phyloP scores from a whole-genome alignment of 352 stramenopile species.

The Paralagenidium karlingii region DNA sequence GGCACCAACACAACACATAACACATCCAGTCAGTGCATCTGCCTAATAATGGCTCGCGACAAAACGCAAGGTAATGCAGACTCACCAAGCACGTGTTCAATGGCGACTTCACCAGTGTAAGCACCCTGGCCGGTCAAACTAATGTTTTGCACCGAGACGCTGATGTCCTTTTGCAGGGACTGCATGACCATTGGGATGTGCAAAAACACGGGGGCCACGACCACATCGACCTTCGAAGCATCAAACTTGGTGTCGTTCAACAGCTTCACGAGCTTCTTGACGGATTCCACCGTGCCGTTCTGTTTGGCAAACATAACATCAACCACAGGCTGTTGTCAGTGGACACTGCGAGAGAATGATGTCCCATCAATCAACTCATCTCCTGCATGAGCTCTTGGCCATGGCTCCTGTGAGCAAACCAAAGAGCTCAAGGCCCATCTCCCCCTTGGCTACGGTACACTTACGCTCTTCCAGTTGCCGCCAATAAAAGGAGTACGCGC shows the following conservation, averaged over 20 bases:
- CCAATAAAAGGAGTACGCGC: conserved; percentile 71
- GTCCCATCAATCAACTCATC: conserved; percentile 1
- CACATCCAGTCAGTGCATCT: conserved; percentile 55
- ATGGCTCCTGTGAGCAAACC: no score
- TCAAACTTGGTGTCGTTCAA: conserved; percentile 66
- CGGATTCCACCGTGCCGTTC: conserved; percentile 66
- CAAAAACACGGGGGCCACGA: conserved; percentile 64
- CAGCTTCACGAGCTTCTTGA: conserved; percentile 79
- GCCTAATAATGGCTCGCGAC: conserved; percentile 45
- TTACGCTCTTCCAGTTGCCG: conserved; percentile 88
- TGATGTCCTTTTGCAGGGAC: conserved; percentile 42
- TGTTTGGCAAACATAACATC: no score
- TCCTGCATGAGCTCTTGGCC: not conserved
- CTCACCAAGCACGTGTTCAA: conserved; percentile 77
- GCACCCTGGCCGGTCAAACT: conserved; percentile 80
- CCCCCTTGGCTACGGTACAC: conserved; percentile 45
- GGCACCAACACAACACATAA: conserved; percentile 23
- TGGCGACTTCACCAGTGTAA: conserved; percentile 88
- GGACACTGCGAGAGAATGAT: conserved; percentile 8
- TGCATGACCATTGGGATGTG: conserved; percentile 43
- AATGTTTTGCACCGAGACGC: conserved; percentile 68
- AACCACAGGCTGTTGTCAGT: no score
- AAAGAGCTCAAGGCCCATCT: conserved; percentile 22
- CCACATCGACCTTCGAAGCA: conserved; percentile 50
- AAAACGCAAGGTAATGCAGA: conserved; percentile 20